Base-by-base conservation (phyloP, 352 stramenopile species). In the Globisporangium apiculatum region DNA sequence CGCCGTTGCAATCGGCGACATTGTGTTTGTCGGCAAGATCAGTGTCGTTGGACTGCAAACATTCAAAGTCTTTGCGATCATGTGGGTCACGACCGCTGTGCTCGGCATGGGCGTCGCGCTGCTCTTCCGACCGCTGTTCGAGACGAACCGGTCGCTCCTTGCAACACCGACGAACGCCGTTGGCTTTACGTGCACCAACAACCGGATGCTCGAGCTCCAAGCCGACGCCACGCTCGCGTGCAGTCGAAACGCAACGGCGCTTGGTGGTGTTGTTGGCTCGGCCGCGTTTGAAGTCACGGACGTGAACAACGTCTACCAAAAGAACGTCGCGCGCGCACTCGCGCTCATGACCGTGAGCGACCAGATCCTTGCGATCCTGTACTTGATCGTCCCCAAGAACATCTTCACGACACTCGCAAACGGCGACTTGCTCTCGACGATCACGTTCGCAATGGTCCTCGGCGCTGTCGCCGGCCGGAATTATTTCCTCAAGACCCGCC, bases 11-110 rank as follows among this genome's bases (percentile, higher is more conserved):
- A 80, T 91, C 11, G 79, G 76, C 0, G 84, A 91, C 60, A 85
- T 90, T 40, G 71, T 94, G 41, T 84, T 81, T 43, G 75, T 89
- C 3, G 81, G 81, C 43, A 90, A 89, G 61, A 72, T 87, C 0
- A 87, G 76, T 3, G 66, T 88, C 17, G 67, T 94, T 14, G 80
- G 79, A 8, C 53, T 76, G 7, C 75, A 88, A 59, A 94, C 84
- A 9, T 58, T 87, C 40, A 69, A 70, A 42, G 75, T 90, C 53
- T 90, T 91, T 52, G 52, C 64, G 2, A 64, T 76, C 18, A 73
- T 82, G 51, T 89, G 74, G 75, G 37, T 89, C 35, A 65, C 72
- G 24, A 73, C 78, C 4, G 68, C 75, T 1, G 12, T 64, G 1
- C 64, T 88, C 36, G 80, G 84, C 0, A 76, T 89, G 58, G 63